phyloP scores from a whole-genome alignment of 345 rosid genomes.

The Citrus cavaleriei region DNA sequence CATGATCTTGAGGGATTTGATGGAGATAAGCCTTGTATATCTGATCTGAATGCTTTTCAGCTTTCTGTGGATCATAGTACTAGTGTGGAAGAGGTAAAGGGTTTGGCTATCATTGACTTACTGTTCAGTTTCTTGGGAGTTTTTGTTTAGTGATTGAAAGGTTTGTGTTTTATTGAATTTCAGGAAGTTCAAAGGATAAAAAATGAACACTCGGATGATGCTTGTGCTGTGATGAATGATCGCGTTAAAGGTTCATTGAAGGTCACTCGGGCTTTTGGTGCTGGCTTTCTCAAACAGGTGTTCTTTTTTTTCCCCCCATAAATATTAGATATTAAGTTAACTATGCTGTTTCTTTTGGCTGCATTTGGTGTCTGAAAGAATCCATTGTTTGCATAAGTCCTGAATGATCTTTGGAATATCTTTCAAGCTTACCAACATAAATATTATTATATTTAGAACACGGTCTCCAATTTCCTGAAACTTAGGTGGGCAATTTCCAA shows the following conservation, averaged over 20 bases:
- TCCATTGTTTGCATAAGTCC: not conserved
- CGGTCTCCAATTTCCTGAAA: not conserved
- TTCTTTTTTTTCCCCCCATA: not conserved
- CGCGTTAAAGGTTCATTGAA: constrained; percentile 92
- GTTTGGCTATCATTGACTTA: not conserved
- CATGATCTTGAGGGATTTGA: constrained; percentile 52
- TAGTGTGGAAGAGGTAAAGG: constrained; percentile 62
- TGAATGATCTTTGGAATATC: not conserved
- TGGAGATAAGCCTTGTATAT: constrained; percentile 30
- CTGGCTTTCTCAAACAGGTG: constrained; percentile 93
- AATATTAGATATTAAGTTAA: not conserved
- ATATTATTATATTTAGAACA: not conserved
- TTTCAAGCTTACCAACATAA: not conserved
- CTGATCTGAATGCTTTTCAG: constrained; percentile 52
- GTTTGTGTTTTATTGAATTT: constrained; percentile 4
- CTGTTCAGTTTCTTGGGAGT: not conserved
- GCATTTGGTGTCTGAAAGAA: not conserved
- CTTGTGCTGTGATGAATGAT: constrained; percentile 59
- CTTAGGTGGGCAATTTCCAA: not conserved
- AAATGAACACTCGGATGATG: constrained; percentile 81
- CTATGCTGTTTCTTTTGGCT: not conserved
- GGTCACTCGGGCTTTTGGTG: constrained; percentile 97
- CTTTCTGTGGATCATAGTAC: constrained; percentile 90
- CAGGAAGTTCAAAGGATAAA: constrained; percentile 89
- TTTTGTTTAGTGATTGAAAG: not conserved